Percentiles rank a stretch among this genome's conserved stretches.
Conservation (phyloP, 768 basidiomycete genomes). For the Amanita thiersii region DNA sequence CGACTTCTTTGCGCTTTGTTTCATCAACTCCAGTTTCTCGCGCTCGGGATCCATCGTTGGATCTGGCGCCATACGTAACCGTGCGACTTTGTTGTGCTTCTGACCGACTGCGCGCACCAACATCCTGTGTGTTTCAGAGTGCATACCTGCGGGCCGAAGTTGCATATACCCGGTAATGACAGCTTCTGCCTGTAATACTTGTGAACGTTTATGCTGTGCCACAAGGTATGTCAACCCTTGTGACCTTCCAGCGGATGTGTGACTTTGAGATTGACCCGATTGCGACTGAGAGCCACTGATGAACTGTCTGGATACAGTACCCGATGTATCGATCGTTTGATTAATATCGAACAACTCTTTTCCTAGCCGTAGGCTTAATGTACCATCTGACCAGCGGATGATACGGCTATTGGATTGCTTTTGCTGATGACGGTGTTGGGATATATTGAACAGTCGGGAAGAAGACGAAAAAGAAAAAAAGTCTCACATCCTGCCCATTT, state of each 20-base stretch:
- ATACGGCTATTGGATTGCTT: constrained; percentile 88
- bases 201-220: constrained; percentile 80
- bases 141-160: constrained; percentile 83
- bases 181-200: constrained; percentile 82
- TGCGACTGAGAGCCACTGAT: constrained; percentile 40
- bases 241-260: constrained; percentile 31
- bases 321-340: constrained; percentile 72
- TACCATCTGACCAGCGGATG: constrained; percentile 94
- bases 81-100: constrained; percentile 74
- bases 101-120: constrained; percentile 82
- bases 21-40: constrained; percentile 61
- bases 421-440: constrained; percentile 33
- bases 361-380: constrained; percentile 83
- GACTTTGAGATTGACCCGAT: constrained; percentile 28
- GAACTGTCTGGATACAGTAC: constrained; percentile 49
- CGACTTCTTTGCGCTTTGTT: constrained; percentile 55
- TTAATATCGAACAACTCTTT: constrained; percentile 92
- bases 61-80: constrained; percentile 73
- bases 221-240: constrained; percentile 86
- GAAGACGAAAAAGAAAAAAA: constrained; percentile 1
- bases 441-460: constrained; percentile 5
- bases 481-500: constrained; percentile 66
- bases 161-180: constrained; percentile 78
- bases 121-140: constrained; percentile 84
- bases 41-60: constrained; percentile 71